phyloP scores from a whole-genome alignment of 2,329 filamentous ascomycete genomes.

The Colletotrichum tropicicola region DNA sequence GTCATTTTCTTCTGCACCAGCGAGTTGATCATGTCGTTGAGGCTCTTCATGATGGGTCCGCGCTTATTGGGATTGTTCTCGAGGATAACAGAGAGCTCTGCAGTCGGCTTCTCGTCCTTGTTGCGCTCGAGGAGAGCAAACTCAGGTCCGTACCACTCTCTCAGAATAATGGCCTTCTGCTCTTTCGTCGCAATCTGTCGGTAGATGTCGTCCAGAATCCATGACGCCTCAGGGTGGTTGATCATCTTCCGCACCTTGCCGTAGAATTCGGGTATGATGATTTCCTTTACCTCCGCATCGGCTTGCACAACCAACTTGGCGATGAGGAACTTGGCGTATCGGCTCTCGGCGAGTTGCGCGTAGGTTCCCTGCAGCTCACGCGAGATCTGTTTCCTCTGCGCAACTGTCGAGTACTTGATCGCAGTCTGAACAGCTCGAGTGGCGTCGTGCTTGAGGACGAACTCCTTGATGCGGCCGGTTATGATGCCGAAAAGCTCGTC shows the following conservation, averaged over 20 bases:
- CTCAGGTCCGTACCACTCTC: conserved; percentile 97
- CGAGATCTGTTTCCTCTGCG: conserved; percentile 88
- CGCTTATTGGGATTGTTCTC: conserved; percentile 85
- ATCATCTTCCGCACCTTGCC: conserved; percentile 92
- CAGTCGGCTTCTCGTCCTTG: conserved; percentile 61
- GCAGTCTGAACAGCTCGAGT: conserved; percentile 97
- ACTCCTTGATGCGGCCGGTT: conserved; percentile 90
- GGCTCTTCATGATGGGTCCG: conserved; percentile 83
- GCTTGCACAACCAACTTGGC: conserved; percentile 96
- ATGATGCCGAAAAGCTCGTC: conserved; percentile 92
- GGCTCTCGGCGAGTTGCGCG: conserved; percentile 86
- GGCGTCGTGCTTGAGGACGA: conserved; percentile 98
- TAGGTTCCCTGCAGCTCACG: conserved; percentile 87
- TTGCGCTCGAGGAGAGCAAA: conserved; percentile 80
- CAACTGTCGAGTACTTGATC: conserved; percentile 90
- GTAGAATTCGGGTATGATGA: conserved; percentile 95
- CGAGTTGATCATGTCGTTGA: conserved; percentile 88
- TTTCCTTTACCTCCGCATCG: conserved; percentile 84
- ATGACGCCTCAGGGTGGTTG: conserved; percentile 94
- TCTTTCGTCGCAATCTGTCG: conserved; percentile 84
- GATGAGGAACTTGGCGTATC: conserved; percentile 97
- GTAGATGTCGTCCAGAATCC: conserved; percentile 98
- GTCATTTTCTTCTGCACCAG: conserved; percentile 96
- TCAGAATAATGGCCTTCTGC: conserved; percentile 85
- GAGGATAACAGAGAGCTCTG: conserved; percentile 80